phyloP scores from a whole-genome alignment of 2,329 filamentous ascomycete species.

The Kalaharituber pfeilii region DNA sequence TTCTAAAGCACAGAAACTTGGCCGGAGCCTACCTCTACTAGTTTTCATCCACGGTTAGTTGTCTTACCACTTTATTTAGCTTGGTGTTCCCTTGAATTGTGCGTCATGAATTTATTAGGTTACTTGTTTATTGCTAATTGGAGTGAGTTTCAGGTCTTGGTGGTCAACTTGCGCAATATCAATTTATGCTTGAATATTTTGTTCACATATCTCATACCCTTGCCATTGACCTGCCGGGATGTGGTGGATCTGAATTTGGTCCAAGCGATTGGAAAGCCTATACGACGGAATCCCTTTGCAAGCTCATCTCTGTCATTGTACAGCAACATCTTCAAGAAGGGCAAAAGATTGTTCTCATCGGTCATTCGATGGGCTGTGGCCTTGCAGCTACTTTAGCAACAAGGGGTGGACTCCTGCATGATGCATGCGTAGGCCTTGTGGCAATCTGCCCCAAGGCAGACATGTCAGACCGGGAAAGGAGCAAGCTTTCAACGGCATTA shows the following conservation, averaged over 20 bases:
- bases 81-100: conserved; percentile 1
- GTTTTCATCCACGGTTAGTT: conserved; percentile 66
- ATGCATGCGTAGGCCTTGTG: conserved; percentile 42
- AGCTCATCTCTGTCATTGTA: conserved; percentile 59
- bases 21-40: conserved; percentile 59
- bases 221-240: conserved; percentile 79
- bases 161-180: conserved; percentile 80
- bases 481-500: conserved; percentile 15
- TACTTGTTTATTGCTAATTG: not conserved
- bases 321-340: conserved; percentile 45
- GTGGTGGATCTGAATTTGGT: conserved; percentile 60
- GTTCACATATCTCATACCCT: conserved; percentile 69
- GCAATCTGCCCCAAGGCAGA: conserved; percentile 63
- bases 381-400: conserved; percentile 52
- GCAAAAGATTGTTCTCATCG: conserved; percentile 64
- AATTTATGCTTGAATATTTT: conserved; percentile 61
- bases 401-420: conserved; percentile 15
- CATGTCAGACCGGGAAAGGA: conserved; percentile 39
- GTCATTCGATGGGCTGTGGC: conserved; percentile 79
- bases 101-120: not conserved
- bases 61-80: conserved; percentile 4
- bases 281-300: conserved; percentile 53
- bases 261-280: conserved; percentile 63
- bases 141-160: conserved; percentile 38
- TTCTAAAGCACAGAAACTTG: conserved; percentile 64